phyloP scores from a whole-genome alignment of 129 eudicot species.

The Helianthus annuus region HanXRQr2.0-SUNRISE NC_035440.2:9910131-9910630 shows the following conservation, averaged over 20 bases:
- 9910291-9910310: constrained; percentile 45
- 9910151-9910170: too few relatives aligned
- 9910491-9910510: neutral
- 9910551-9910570: neutral
- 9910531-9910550: neutral
- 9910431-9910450: constrained; percentile 11
- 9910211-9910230: too few relatives aligned
- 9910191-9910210: too few relatives aligned
- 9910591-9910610: too few relatives aligned
- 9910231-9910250: too few relatives aligned
- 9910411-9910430: constrained; percentile 16
- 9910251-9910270: constrained; percentile 46
- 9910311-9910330: constrained; percentile 54
- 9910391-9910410: constrained; percentile 17
- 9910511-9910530: neutral
- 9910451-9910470: too few relatives aligned
- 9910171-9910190: too few relatives aligned
- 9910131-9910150: too few relatives aligned
- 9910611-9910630: too few relatives aligned
- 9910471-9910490: too few relatives aligned
- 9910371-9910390: constrained; percentile 30
- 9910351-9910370: constrained; percentile 34
- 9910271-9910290: constrained; percentile 26
- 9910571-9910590: too few relatives aligned
- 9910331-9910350: constrained; percentile 48